phyloP scores from a whole-genome alignment of 352 stramenopile genomes.

The Sclerospora graminicola region DNA sequence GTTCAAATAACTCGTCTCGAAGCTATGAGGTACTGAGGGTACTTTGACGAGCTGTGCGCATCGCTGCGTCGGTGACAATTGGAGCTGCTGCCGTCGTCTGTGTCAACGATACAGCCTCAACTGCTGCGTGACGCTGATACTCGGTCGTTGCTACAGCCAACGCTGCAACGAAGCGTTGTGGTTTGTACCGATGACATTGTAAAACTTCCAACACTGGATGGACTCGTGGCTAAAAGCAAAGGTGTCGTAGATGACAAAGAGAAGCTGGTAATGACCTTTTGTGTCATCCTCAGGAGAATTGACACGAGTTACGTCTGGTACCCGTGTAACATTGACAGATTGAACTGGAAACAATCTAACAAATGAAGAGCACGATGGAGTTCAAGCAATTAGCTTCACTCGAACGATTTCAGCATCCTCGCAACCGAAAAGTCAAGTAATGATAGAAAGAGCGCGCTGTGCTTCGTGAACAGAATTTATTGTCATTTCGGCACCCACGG shows the following conservation, averaged over 20 bases:
- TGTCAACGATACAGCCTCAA: slow-evolving; percentile 3
- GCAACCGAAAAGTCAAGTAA: slow-evolving; percentile 7
- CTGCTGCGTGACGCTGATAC: slow-evolving; percentile 23
- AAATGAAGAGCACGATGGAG: neutral
- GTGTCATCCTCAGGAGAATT: slow-evolving; percentile 30
- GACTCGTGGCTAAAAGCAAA: slow-evolving; percentile 15
- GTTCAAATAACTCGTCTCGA: neutral
- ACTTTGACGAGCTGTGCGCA: slow-evolving; percentile 26
- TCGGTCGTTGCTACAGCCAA: slow-evolving; percentile 42
- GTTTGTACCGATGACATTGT: slow-evolving; percentile 30
- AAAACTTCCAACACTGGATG: slow-evolving; percentile 22
- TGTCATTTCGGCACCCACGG: slow-evolving; percentile 29
- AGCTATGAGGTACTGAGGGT: slow-evolving; percentile 30
- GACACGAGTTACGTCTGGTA: slow-evolving; percentile 26
- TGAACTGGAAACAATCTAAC: neutral
- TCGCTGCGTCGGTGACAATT: slow-evolving; percentile 44
- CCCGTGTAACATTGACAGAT: slow-evolving; percentile 46
- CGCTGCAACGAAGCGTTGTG: slow-evolving; percentile 38
- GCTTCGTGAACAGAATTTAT: slow-evolving; percentile 58
- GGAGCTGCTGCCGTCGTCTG: slow-evolving; percentile 16
- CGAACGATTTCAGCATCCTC: neutral
- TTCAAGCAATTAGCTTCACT: neutral
- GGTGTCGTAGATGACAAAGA: neutral
- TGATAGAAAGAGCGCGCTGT: slow-evolving; percentile 41
- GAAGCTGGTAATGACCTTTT: slow-evolving; percentile 35